phyloP scores from a whole-genome alignment of 192 early-diverging fungal species.

The Linnemannia schmuckeri region DNA sequence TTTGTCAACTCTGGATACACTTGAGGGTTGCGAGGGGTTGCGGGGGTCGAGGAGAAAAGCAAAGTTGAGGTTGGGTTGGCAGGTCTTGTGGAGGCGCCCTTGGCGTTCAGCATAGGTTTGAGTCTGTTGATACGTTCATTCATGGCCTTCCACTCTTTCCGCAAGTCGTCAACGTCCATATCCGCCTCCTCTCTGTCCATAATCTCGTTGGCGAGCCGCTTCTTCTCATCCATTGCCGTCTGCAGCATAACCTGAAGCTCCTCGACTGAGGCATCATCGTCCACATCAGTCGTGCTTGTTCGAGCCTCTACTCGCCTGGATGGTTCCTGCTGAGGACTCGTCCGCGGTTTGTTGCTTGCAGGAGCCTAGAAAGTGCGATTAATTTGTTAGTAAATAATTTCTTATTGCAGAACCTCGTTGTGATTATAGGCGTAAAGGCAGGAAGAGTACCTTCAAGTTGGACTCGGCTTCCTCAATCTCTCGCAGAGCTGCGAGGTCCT shows the following conservation, averaged over 20 bases:
- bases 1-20: background rate
- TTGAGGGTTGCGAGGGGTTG: conserved; percentile 4
- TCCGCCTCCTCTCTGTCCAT: conserved; percentile 35
- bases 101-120: conserved; percentile 12
- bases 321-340: background rate
- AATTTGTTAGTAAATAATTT: background rate
- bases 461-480: conserved; percentile 23
- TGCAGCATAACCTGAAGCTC: conserved; percentile 43
- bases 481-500: conserved; percentile 13
- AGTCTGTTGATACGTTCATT: conserved; percentile 31
- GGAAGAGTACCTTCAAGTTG: background rate
- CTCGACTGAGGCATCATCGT: conserved; percentile 27
- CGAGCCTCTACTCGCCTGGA: background rate
- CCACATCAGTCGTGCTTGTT: background rate
- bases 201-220: conserved; percentile 40
- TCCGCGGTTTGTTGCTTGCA: background rate
- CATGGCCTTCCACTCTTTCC: conserved; percentile 37
- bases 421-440: background rate
- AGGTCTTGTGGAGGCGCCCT: background rate
- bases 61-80: background rate
- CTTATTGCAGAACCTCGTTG: too few relatives aligned
- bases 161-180: conserved; percentile 7
- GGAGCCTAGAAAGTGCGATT: background rate
- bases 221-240: conserved; percentile 43
- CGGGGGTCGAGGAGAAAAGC: background rate